These are phyloP conservation scores for Pseudogymnoascus sp. DNA, from an alignment of 2,329 filamentous ascomycete species.

Conservation along the genomic window DNA sequence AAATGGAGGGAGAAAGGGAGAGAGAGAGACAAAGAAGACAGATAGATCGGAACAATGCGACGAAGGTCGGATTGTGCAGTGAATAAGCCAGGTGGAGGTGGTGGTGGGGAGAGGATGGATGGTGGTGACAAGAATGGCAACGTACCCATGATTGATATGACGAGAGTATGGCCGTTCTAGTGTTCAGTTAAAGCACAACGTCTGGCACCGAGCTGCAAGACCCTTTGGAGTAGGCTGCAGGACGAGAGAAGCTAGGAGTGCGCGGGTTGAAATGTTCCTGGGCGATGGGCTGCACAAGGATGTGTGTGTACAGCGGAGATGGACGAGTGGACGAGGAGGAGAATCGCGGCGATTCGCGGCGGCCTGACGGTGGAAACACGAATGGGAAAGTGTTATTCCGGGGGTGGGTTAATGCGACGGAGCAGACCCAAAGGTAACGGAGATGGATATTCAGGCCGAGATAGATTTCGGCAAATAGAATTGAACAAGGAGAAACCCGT, in stretches of 20 bases:
- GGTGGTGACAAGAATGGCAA: constrained; percentile 5
- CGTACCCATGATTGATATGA: constrained; percentile 12
- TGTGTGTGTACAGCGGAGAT: background rate
- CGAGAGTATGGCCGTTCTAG: background rate
- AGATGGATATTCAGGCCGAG: background rate
- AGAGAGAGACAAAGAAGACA: constrained; percentile 8
- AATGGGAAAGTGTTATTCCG: constrained; percentile 7
- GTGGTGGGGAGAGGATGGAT: background rate
- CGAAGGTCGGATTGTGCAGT: constrained; percentile 3
- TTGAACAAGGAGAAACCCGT: background rate
- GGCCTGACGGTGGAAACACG: constrained; percentile 8
- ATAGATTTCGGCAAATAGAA: background rate
- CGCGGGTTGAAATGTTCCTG: constrained; percentile 6
- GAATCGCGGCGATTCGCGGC: no score
- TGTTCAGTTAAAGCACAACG: constrained; percentile 8
- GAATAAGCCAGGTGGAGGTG: background rate
- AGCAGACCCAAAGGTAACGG: no score
- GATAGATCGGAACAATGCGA: constrained; percentile 2
- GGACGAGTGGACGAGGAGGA: constrained; percentile 3
- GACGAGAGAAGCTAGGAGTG: constrained; percentile 4
- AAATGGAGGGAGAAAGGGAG: background rate
- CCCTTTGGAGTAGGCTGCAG: constrained; percentile 9
- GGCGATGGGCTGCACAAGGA: constrained; percentile 8
- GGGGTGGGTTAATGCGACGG: background rate
- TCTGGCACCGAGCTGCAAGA: constrained; percentile 8